These are phyloP conservation scores for Magnusiomyces clavatus DNA, from an alignment of 1,139 yeast species.

Conservation along the genomic window DNA sequence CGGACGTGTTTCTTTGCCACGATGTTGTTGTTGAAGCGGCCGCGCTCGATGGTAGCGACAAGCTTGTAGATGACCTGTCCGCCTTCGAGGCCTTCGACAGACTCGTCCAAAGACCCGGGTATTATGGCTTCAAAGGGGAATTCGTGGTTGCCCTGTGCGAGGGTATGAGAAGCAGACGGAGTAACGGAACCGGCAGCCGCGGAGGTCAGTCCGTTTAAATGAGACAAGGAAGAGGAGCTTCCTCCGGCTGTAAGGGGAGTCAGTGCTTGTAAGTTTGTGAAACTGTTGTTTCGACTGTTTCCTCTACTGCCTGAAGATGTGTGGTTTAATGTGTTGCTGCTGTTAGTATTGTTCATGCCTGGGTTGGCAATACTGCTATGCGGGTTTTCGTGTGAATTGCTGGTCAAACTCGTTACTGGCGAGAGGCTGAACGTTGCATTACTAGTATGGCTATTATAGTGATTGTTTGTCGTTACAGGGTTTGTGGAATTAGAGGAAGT, in stretches of 20 bases:
- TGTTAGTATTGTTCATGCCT: not conserved
- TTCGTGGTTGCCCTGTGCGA: constrained; percentile 76
- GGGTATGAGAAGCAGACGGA: constrained; percentile 17
- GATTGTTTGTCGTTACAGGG: too few relatives aligned
- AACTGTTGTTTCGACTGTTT: constrained; percentile 5
- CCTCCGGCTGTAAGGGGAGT: constrained; percentile 8
- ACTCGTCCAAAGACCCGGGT: constrained; percentile 82
- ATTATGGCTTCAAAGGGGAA: constrained; percentile 80
- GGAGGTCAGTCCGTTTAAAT: not conserved
- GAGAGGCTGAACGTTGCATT: not conserved
- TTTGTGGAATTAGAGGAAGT: not conserved
- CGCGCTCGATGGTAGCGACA: constrained; percentile 77
- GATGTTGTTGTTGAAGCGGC: constrained; percentile 62
- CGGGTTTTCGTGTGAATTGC: too few relatives aligned
- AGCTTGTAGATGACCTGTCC: constrained; percentile 72
- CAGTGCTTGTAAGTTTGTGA: constrained; percentile 1
- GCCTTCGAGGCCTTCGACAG: constrained; percentile 85
- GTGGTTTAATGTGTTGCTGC: not conserved
- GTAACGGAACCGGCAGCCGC: constrained; percentile 1
- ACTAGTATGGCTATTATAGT: too few relatives aligned
- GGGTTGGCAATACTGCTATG: too few relatives aligned
- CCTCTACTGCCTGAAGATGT: not conserved
- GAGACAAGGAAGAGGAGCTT: constrained; percentile 5
- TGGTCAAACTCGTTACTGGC: not conserved
- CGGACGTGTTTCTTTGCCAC: constrained; percentile 66